Base-by-base conservation (phyloP, 169 alveolate genomes). In the Eimeria necatrix region DNA sequence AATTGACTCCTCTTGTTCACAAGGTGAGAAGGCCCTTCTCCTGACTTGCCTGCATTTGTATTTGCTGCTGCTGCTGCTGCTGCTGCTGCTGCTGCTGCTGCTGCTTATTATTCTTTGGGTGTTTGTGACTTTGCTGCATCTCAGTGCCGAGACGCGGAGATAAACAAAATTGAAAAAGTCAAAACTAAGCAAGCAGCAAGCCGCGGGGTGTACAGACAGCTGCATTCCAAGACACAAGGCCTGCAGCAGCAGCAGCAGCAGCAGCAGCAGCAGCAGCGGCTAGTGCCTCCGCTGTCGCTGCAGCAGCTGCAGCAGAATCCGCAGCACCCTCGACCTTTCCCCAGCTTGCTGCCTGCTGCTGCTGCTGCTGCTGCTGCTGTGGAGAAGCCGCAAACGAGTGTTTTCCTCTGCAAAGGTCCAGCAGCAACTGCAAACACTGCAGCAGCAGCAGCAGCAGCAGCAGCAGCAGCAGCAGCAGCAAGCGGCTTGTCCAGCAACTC, bases 241-340 rank as follows among this genome's bases (percentile, higher is more conserved):
- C 41, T 9, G 26, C 76, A 20, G 76, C 76, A 64, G 9, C 76
- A 64, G 76, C 76, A 64, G 76, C 26, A n/a, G 18, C 76, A 14
- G 41, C 76, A 64, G 41, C 76, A n/a, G 41, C 76, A 64, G 76
- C 76, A 9, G 76, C 76, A 20, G 18, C 76, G 26, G 14, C 76
- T 5, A 64, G 76, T n/a, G 18, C 76, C 76, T 5, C 76, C 76
- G 8, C 18, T 64, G 14, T 24, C 76, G 32, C 76, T 64, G 14
- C 76, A 64, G 14, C 76, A 9, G 20, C 41, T 64, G 76, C 76
- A 64, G 76, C 76, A 64, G 20, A 64, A 64, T 20, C 76, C 8
- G 76, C 76, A 64, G 76, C 76, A 64, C 8, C 76, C 9, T 8
- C 64, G 64, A 10, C 32, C 76, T 9, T 64, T 64, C 20, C 26